A percentile compares a stretch with the other conserved stretches of the same genome.
phyloP scores from a whole-genome alignment of 2,329 filamentous ascomycete genomes.

The Ceratocystiopsis minuta region DNA sequence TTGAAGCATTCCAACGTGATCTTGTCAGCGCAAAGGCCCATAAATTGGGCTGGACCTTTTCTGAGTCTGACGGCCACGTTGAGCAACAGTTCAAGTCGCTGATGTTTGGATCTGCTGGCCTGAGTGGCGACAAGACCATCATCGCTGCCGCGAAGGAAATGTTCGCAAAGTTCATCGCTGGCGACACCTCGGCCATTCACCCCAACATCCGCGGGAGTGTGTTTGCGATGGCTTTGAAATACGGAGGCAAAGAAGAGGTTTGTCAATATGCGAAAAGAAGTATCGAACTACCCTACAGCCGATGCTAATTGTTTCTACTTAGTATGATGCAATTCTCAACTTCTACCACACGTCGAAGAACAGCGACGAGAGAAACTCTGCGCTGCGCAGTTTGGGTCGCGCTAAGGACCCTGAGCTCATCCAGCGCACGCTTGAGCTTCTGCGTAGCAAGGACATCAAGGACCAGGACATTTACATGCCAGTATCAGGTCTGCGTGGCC shows the following conservation, averaged over 20 bases:
- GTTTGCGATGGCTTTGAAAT: constrained; percentile 66
- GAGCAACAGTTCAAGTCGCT: constrained; percentile 89
- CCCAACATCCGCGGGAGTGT: constrained; percentile 81
- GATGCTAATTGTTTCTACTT: background rate
- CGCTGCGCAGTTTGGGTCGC: constrained; percentile 65
- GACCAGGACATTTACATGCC: constrained; percentile 91
- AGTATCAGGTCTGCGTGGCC: constrained; percentile 57
- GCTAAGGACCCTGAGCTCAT: constrained; percentile 65
- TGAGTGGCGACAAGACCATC: constrained; percentile 61
- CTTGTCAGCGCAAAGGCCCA: constrained; percentile 67
- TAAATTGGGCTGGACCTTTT: constrained; percentile 75
- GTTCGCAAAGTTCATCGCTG: constrained; percentile 68
- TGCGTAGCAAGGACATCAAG: constrained; percentile 68
- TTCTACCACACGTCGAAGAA: constrained; percentile 59
- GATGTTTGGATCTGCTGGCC: constrained; percentile 69
- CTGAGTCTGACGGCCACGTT: constrained; percentile 68
- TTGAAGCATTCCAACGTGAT: constrained; percentile 68
- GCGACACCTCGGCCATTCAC: constrained; percentile 68
- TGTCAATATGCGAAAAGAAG: constrained; percentile 7
- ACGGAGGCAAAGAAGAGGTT: constrained; percentile 70
- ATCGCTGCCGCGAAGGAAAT: constrained; percentile 72
- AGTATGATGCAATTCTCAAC: constrained; percentile 61
- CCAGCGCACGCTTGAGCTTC: constrained; percentile 57
- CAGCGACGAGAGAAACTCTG: constrained; percentile 80
- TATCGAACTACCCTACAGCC: background rate